Conservation (phyloP, 352 stramenopile genomes). For the Phytophthora megakarya region DNA sequence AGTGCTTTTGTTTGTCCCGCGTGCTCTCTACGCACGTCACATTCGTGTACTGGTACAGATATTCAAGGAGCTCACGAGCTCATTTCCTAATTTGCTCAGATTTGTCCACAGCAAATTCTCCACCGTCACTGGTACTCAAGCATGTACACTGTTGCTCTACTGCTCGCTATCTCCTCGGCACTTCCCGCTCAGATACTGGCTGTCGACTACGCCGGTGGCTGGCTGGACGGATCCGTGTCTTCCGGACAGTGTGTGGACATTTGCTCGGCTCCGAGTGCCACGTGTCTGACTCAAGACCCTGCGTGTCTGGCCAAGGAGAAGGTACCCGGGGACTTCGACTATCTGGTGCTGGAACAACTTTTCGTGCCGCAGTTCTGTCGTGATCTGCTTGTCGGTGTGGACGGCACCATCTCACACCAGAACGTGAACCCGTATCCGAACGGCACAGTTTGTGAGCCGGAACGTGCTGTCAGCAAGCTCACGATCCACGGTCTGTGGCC, state of each 20-base stretch:
- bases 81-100: conserved; percentile 31
- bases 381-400: conserved; percentile 66
- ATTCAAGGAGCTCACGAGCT: conserved; percentile 4
- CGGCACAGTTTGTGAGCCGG: conserved; percentile 49
- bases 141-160: conserved; percentile 32
- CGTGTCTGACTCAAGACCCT: conserved; percentile 56
- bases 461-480: conserved; percentile 55
- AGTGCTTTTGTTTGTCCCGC: conserved; percentile 11
- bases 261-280: conserved; percentile 64
- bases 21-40: conserved; percentile 33
- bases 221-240: conserved; percentile 41
- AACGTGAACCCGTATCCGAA: conserved; percentile 73
- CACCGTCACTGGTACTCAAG: conserved; percentile 13
- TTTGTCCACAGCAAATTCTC: conserved; percentile 20
- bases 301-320: conserved; percentile 66
- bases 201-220: conserved; percentile 66
- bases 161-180: conserved; percentile 18
- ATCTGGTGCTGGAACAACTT: conserved; percentile 78
- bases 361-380: conserved; percentile 84
- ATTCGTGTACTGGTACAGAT: conserved; percentile 11
- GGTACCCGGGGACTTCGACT: conserved; percentile 75
- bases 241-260: conserved; percentile 74
- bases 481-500: conserved; percentile 82
- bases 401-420: conserved; percentile 82
- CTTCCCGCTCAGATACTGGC: conserved; percentile 26